These are phyloP conservation scores for Fusarium domesticum DNA, from an alignment of 2,329 filamentous ascomycete species.

Conservation along the genomic window DNA sequence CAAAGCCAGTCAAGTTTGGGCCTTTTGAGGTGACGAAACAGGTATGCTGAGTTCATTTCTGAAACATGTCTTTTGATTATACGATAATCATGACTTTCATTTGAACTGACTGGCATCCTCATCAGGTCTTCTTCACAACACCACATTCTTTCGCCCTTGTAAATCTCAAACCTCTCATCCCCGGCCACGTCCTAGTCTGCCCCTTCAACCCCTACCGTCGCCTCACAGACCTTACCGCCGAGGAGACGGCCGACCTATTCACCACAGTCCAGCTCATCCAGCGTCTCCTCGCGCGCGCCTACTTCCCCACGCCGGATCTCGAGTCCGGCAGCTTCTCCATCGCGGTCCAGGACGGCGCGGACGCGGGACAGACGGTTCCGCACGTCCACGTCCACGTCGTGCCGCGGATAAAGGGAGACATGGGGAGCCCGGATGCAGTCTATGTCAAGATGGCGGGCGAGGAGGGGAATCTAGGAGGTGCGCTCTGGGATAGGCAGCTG, in stretches of 20 bases:
- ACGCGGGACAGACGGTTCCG: constrained; percentile 88
- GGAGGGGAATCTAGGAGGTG: constrained; percentile 76
- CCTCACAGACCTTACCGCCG: constrained; percentile 67
- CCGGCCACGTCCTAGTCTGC: constrained; percentile 89
- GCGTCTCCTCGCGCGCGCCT: constrained; percentile 63
- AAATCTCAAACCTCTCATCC: constrained; percentile 91
- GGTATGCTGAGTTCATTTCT: constrained; percentile 41
- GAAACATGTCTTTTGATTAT: neutral
- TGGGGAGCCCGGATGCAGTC: constrained; percentile 60
- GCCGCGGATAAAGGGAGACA: constrained; percentile 62
- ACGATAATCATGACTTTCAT: neutral
- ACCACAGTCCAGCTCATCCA: constrained; percentile 80
- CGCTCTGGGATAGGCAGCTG: constrained; percentile 54
- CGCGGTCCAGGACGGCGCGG: constrained; percentile 87
- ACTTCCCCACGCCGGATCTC: constrained; percentile 51
- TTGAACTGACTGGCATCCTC: neutral
- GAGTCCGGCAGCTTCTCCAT: constrained; percentile 80
- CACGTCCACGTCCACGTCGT: constrained; percentile 95
- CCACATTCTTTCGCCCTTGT: constrained; percentile 81
- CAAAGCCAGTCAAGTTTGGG: constrained; percentile 61
- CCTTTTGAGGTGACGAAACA: constrained; percentile 73
- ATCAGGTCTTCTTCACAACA: constrained; percentile 84
- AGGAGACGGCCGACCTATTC: constrained; percentile 80
- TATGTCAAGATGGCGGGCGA: constrained; percentile 82
- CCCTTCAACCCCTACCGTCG: constrained; percentile 67